Evolutionary conservation across 2,329 filamentous ascomycete species (phyloP), one percentile per base, ranked within the genome.

Genomic region (Metarhizium guizhouense): DNA sequence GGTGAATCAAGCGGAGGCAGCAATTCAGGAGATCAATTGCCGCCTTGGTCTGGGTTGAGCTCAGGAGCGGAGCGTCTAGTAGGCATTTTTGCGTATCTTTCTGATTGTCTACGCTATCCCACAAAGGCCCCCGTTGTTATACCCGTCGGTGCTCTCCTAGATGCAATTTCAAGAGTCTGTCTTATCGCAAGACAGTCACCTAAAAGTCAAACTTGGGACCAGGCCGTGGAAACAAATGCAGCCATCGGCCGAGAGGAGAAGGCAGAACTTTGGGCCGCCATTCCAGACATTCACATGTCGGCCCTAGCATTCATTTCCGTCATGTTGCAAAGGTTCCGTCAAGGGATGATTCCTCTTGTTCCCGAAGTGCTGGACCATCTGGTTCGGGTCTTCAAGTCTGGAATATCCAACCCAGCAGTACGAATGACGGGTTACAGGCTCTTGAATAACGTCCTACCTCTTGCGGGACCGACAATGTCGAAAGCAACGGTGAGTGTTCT

Each of bases 181-280:
- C 83, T 86, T 18, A 78, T 95, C 48, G 74, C 76, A 68, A 79
- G 67, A 60, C 82, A 69, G 68, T 81, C 61, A 55, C 76, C 63
- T 61, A 76, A 65, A 66, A 73, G 68, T 58, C 76, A 76, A 57
- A 70, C 68, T 20, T 73, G 73, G 61, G 74, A 79, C 58, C 75
- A 76, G 60, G 76, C 74, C 2, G 70, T 83, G n/a, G 81, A 85
- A 58, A 76, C 85, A 57, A 92, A 91, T 62, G 77, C 84, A 7
- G 86, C 89, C 59, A 82, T 94, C 59, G 80, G 84, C 36, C 82
- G 87, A 58, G 88, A 95, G 52, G 93, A 96, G 70, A 86, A 86
- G 58, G 90, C 95, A 54, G 82, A 85, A 48, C 77, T 96, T 3
- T 92, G 88, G 82, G 74, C 80, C 50, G 76, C 82, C 18, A 76